phyloP scores from a whole-genome alignment of 345 rosid genomes.

The Camelina laxa region DNA sequence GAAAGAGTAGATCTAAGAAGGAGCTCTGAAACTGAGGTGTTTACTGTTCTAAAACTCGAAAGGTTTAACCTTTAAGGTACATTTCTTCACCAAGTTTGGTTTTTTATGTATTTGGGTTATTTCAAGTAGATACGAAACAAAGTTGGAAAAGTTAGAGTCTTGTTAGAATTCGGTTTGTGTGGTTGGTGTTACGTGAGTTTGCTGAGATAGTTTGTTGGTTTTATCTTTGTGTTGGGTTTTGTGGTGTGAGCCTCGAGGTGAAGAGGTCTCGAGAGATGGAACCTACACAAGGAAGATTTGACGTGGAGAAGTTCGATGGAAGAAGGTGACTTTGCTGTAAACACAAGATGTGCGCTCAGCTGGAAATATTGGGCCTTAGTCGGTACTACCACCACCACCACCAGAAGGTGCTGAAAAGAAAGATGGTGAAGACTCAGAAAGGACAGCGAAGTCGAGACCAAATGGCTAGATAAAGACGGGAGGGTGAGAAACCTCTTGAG shows the following conservation, averaged over 20 bases:
- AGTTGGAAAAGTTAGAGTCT: too few relatives aligned
- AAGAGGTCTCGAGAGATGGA: not conserved
- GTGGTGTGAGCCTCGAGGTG: not conserved
- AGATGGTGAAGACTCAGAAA: not conserved
- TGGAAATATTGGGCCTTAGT: not conserved
- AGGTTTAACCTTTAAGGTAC: not conserved
- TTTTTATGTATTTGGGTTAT: not conserved
- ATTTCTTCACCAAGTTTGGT: not conserved
- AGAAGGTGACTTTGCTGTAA: not conserved
- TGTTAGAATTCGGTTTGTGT: not conserved
- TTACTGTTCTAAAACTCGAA: not conserved
- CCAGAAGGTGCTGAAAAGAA: not conserved
- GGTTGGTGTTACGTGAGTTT: not conserved
- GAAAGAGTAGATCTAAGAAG: not conserved
- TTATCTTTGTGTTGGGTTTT: not conserved
- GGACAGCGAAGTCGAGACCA: not conserved
- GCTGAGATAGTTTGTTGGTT: not conserved
- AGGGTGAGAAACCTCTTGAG: not conserved
- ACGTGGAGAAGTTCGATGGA: not conserved
- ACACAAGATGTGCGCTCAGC: not conserved
- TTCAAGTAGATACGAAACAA: not conserved
- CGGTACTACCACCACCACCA: not conserved
- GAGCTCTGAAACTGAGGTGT: not conserved
- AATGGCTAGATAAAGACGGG: not conserved
- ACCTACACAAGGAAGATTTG: not conserved